Evolutionary conservation across 352 stramenopile species (phyloP).

Genomic region (Phytopythium delawarense): DNA sequence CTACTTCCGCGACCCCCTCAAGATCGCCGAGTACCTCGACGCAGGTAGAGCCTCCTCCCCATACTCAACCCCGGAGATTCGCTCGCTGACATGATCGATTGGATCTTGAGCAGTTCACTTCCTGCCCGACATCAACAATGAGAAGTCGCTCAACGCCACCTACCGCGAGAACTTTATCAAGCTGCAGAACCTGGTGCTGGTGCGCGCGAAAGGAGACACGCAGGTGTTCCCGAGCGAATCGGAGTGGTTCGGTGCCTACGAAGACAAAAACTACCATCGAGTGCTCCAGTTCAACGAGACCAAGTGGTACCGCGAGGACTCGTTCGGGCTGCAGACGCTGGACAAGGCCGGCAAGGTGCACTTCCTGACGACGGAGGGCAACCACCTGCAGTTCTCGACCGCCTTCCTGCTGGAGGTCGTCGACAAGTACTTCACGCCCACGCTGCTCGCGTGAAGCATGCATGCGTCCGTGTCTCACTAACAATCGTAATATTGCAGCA

Average conservation of each 20-base stretch:
- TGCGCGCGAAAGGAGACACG: conserved; percentile 87
- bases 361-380: conserved; percentile 85
- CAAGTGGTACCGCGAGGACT: conserved; percentile 89
- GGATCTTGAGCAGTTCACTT: conserved; percentile 44
- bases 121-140: conserved; percentile 90
- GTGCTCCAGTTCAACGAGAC: conserved; percentile 91
- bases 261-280: conserved; percentile 57
- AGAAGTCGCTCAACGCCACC: conserved; percentile 74
- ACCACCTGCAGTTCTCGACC: conserved; percentile 90
- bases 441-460: conserved; percentile 7
- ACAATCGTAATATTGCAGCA: conserved; percentile 3
- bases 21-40: conserved; percentile 63
- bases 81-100: neutral
- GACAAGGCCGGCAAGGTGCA: conserved; percentile 85
- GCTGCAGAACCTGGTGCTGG: conserved; percentile 85
- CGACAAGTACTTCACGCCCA: conserved; percentile 63
- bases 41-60: conserved; percentile 31
- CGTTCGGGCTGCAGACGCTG: conserved; percentile 89
- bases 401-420: conserved; percentile 83
- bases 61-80: neutral
- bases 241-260: conserved; percentile 86
- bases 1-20: conserved; percentile 90
- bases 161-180: conserved; percentile 88
- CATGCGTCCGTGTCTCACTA: neutral
- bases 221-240: conserved; percentile 88